Base-by-base conservation (phyloP, 164 flowering plant genomes). In the Santalum album region DNA sequence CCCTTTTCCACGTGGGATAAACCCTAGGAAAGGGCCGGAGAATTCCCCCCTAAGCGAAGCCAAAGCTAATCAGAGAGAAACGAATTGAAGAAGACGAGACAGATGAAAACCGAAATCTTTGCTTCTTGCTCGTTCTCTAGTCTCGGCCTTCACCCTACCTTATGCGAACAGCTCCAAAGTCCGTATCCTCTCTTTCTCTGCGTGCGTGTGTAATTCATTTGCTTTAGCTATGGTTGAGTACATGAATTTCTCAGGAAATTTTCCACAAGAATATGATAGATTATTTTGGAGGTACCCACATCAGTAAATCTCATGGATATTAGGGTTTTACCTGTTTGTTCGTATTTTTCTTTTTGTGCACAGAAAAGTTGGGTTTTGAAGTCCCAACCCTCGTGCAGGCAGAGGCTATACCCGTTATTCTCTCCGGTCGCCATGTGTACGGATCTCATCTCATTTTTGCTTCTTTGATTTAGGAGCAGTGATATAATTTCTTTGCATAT, bases 151-250 rank as follows among this genome's bases (percentile, higher is more conserved):
- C 71, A 85, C 23, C 48, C 79, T 12, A 60, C 72, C 45, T 51
- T 90, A 56, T 90, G 91, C 57, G 79, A 83, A 22, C 79, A 90
- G 67, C 98, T 90, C 45, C 65, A 58, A 83, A 94, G 97, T 81
- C 44, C n/a, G n/a, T n/a, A n/a, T n/a, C n/a, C n/a, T 2, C 15
- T 43, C 46, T 51, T 42, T 55, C 48, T 50, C 25, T 26, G 53
- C 18, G 49, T 9, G 39, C 40, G 46, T 19, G 54, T 1, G 40
- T 19, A 38, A 1, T 38, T 15, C 5, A 11, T 11, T 38, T n/a
- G n/a, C n/a, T n/a, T n/a, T n/a, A n/a, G n/a, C n/a, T n/a, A n/a
- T n/a, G n/a, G n/a, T n/a, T n/a, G n/a, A 36, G 1, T 14, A 9
- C 15, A 36, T 36, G 16, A 2, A 9, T 14, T 14, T 36, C 12